Evolutionary conservation across 352 stramenopile species (phyloP).

Genomic region (Phytophthora litchii): DNA sequence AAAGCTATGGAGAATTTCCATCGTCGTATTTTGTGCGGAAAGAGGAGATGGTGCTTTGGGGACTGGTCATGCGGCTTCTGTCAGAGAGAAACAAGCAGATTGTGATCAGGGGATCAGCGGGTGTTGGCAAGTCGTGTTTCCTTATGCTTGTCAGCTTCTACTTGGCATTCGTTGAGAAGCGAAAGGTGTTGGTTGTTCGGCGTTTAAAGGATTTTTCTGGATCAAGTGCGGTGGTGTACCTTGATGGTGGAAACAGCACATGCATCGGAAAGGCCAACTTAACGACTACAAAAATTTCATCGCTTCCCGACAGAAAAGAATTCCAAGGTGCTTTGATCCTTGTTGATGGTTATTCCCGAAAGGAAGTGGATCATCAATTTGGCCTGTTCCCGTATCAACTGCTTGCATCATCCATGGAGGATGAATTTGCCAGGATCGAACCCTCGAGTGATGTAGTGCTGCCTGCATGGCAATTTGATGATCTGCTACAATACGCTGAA

Average conservation of each 20-base stretch:
- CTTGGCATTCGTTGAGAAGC: slow-evolving; percentile 28
- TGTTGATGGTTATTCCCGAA: slow-evolving; percentile 29
- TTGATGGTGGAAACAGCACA: slow-evolving; percentile 20
- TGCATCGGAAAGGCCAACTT: slow-evolving; percentile 23
- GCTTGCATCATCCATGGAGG: slow-evolving; percentile 20
- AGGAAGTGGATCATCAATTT: slow-evolving; percentile 22
- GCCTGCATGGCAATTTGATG: slow-evolving; percentile 25
- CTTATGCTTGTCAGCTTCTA: slow-evolving; percentile 29
- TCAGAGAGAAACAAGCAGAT: slow-evolving; percentile 22
- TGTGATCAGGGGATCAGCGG: slow-evolving; percentile 28
- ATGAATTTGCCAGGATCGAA: neutral
- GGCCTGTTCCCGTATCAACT: slow-evolving; percentile 24
- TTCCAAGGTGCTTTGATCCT: slow-evolving; percentile 22
- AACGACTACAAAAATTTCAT: slow-evolving; percentile 13
- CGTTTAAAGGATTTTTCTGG: slow-evolving; percentile 17
- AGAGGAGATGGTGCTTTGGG: slow-evolving; percentile 31
- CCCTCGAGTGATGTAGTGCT: slow-evolving; percentile 20
- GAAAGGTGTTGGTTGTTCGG: slow-evolving; percentile 29
- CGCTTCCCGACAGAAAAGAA: slow-evolving; percentile 28
- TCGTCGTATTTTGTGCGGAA: slow-evolving; percentile 29
- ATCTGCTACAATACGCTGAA: slow-evolving; percentile 27
- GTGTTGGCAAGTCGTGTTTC: slow-evolving; percentile 39
- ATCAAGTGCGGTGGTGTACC: slow-evolving; percentile 22
- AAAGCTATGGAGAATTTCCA: slow-evolving; percentile 28
- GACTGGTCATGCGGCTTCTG: slow-evolving; percentile 22